Conservation (phyloP, 768 basidiomycete species). For the Porphyrellus cyaneotinctus region DNA sequence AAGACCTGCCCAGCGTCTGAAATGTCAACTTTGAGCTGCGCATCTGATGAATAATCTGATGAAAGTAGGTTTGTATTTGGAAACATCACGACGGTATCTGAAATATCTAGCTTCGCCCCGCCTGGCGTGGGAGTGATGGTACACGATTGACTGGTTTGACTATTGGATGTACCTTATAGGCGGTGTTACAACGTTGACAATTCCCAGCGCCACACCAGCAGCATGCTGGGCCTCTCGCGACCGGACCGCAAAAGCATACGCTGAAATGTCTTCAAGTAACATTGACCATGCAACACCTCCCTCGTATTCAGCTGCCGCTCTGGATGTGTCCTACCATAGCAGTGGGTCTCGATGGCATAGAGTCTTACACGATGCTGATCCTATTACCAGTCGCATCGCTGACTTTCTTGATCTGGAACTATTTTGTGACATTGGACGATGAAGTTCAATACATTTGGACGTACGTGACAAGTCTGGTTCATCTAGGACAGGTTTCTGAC, state of each 20-base stretch:
- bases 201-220: neutral
- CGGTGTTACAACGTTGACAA: neutral
- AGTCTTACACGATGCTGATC: neutral
- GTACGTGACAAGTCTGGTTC: constrained; percentile 11
- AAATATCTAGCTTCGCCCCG: too few species aligned
- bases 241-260: neutral
- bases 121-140: constrained; percentile 1
- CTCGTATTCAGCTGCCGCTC: neutral
- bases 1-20: too few species aligned
- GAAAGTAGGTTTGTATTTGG: too few species aligned
- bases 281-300: neutral
- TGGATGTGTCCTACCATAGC: constrained; percentile 13
- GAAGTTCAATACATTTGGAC: constrained; percentile 21
- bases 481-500: neutral
- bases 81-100: too few species aligned
- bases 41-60: too few species aligned
- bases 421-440: constrained; percentile 14
- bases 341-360: neutral
- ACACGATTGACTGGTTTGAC: too few species aligned
- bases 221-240: neutral
- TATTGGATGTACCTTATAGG: neutral
- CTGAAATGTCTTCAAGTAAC: neutral
- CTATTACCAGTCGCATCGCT: constrained; percentile 9
- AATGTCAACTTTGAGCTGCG: too few species aligned
- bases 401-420: constrained; percentile 14